Conservation (phyloP, 1,139 yeast species). For the Neolecta irregularis region DNA sequence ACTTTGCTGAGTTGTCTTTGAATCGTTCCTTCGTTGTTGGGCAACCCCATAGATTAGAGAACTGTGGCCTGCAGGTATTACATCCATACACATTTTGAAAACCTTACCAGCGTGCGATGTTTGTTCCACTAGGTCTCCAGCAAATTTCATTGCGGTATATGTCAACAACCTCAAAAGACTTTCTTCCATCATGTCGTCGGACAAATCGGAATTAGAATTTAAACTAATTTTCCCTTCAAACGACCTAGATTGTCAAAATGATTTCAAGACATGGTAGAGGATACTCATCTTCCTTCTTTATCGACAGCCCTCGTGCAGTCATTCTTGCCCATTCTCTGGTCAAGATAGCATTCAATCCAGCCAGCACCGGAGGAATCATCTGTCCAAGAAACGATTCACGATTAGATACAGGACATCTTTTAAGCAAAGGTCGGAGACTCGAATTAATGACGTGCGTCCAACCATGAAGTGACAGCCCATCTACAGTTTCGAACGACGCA, state of each 20-base stretch:
- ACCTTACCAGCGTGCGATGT: no score
- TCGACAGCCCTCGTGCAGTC: slow-evolving; percentile 13
- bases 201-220: slow-evolving; percentile 68
- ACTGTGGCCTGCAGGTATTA: no score
- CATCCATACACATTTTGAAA: no score
- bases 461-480: slow-evolving; percentile 81
- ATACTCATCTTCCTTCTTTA: slow-evolving; percentile 12
- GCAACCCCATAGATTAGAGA: no score
- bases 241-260: slow-evolving; percentile 24
- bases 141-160: slow-evolving; percentile 76
- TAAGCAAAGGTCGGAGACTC: slow-evolving; percentile 70
- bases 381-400: slow-evolving; percentile 58
- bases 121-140: no score
- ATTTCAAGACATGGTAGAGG: not conserved
- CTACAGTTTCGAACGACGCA: slow-evolving; percentile 71
- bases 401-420: slow-evolving; percentile 66
- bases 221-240: slow-evolving; percentile 48
- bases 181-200: slow-evolving; percentile 98
- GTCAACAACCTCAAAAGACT: slow-evolving; percentile 84
- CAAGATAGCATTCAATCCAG: slow-evolving; percentile 55
- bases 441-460: slow-evolving; percentile 95
- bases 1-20: no score
- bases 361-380: slow-evolving; percentile 60
- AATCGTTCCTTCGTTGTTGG: no score
- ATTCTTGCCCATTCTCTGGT: slow-evolving; percentile 54